Evolutionary conservation across 352 stramenopile genomes (phyloP), one percentile per base, ranked within the genome.

Genomic region (Globisporangium radiosum): DNA sequence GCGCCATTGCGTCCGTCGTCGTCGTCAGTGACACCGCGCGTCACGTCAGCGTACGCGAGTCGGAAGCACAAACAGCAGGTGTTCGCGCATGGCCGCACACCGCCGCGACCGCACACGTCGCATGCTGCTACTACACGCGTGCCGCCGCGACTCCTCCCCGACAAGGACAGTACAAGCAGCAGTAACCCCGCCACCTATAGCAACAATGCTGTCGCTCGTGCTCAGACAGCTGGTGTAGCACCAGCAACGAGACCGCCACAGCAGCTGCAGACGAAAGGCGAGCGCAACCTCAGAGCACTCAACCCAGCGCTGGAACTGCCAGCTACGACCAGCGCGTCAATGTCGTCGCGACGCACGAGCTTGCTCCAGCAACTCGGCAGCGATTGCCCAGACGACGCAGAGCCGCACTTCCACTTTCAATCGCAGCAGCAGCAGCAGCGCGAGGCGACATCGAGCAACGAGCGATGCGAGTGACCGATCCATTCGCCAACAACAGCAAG

Each of bases 51-150:
- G 19, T 64, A 60, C 37, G 17, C 64, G 7, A 82, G 62, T 58
- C 54, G 75, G 14, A 81, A 81, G 45, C 69, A 78, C 44, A 80
- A 78, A 19, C 75, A 85, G 42, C 69, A 82, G 57, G 69, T 72
- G 52, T 15, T 81, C n/a, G 9, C 66, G 66, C 15, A 60, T 65
- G 75, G 40, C 11, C 38, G 40, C 45, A 42, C 64, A 61, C 49
- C 9, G 57, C 63, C 69, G 60, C 54, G 68, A 7, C 64, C 68
- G 13, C 68, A 69, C 7, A 74, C 64, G 7, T 71, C 68, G 7
- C 47, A 54, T 4, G 10, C 19, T 33, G 14, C 47, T 42, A 39
- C 39, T 7, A 25, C 25, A 25, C 25, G 25, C 25, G 25, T 25
- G 25, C 25, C 25, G 25, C 25, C 25, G 25, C 25, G 25, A 25